A percentile compares a stretch with the other conserved stretches of the same genome.
Evolutionary conservation across 345 rosid genomes (phyloP).

Genomic region (Hibiscus mutabilis): DNA sequence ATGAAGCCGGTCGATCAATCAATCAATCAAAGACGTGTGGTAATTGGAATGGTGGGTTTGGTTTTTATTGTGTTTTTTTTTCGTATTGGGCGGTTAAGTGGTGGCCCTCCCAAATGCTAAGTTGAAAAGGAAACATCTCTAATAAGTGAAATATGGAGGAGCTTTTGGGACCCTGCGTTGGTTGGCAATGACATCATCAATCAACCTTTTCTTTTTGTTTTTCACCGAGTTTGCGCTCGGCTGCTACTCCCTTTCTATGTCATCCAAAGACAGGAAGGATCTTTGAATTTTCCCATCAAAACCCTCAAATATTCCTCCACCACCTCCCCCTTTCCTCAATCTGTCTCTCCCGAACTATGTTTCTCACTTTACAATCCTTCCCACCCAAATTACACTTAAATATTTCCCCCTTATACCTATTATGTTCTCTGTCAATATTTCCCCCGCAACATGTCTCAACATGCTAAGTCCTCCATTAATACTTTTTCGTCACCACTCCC

Average conservation of each 20-base stretch:
- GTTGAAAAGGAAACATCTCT: neutral
- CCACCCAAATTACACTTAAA: no score
- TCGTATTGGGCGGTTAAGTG: constrained; percentile 34
- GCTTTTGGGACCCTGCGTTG: neutral
- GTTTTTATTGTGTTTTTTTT: neutral
- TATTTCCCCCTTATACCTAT: no score
- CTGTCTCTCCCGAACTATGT: no score
- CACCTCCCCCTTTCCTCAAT: no score
- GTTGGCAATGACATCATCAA: neutral
- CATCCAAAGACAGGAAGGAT: constrained; percentile 18
- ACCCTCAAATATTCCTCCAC: no score
- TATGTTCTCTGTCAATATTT: no score
- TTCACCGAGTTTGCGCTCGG: constrained; percentile 11
- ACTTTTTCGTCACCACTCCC: no score
- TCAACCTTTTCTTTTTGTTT: neutral
- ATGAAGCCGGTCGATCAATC: constrained; percentile 12
- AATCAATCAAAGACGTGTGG: neutral
- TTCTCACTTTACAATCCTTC: no score
- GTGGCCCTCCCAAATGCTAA: constrained; percentile 13
- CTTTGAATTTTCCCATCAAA: neutral
- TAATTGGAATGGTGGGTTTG: constrained; percentile 9
- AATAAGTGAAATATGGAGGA: neutral
- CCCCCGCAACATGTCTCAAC: no score
- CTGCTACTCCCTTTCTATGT: constrained; percentile 1
- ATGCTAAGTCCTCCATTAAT: no score